Evolutionary conservation across 495 filamentous ascomycete species (phyloP).

Genomic region (Neurospora sp.): DNA sequence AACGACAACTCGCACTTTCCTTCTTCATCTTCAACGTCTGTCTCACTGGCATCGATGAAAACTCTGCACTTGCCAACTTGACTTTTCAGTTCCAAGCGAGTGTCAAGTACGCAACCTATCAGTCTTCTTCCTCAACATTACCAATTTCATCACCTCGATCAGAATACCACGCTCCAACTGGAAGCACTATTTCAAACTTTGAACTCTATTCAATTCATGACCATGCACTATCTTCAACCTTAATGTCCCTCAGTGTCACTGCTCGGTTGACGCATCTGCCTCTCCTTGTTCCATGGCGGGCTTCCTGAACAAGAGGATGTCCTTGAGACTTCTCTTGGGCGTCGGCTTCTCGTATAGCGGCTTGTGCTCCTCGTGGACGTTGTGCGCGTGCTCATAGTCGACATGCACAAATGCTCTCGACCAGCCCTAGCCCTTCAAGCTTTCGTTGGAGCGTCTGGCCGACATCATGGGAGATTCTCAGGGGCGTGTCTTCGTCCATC

Average conservation of each 20-base stretch:
- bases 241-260: background rate
- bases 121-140: background rate
- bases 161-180: background rate
- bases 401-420: constrained; percentile 51
- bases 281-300: constrained; percentile 16
- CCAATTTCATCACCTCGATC: background rate
- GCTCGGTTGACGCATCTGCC: background rate
- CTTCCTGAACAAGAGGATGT: constrained; percentile 30
- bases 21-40: background rate
- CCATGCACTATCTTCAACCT: background rate
- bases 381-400: constrained; percentile 41
- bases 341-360: constrained; percentile 35
- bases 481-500: constrained; percentile 39
- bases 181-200: background rate
- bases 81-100: background rate
- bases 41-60: background rate
- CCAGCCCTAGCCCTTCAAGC: constrained; percentile 41
- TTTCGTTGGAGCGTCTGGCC: constrained; percentile 44
- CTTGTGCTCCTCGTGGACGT: constrained; percentile 43
- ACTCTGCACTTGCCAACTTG: background rate
- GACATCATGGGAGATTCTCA: constrained; percentile 45
- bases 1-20: background rate
- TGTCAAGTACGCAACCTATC: background rate
- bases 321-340: constrained; percentile 22
- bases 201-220: background rate